Base-by-base conservation (phyloP, 1,139 yeast genomes). In the Arxiozyma bovina region DNA sequence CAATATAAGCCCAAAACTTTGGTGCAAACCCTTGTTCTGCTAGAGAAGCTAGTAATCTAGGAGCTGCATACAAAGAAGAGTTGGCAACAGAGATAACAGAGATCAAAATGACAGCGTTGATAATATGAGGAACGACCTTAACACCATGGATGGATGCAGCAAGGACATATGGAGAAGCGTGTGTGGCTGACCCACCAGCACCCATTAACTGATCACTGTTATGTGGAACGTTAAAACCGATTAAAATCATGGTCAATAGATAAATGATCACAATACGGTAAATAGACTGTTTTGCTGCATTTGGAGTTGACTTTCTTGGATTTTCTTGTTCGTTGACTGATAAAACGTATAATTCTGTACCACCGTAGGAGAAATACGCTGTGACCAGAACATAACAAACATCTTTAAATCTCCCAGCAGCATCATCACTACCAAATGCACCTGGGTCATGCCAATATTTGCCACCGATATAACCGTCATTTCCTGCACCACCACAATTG, bases 271-370 rank as follows among this genome's bases (percentile, higher is more conserved):
- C 67, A 61, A 85, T 81, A 73, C 90, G 79, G 83, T 86, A 83
- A 68, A 83, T 77, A 41, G 83, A 87, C 66, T 83, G 87, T 69
- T 83, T 83, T 55, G 83, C 79, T 42, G 90, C 90, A 56, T 76
- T 71, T 55, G 91, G 90, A 52, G 85, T 76, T n/a, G 86, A 72
- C 65, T 77, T 79, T 66, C 84, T 75, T 58, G 96, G 96, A 70
- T 87, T 85, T 52, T 75, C 75, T 50, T 93, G 83, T 71, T 90
- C 96, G 42, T 94, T 89, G 42, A 95, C 91, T 38, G 94, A 89
- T 61, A 90, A 76, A 54, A 93, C 95, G 56, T 85, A 82, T 63
- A 85, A 74, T 72, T 87, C 95, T 47, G 87, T 81, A 63, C 94
- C 94, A 51, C 89, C 88, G 63, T 86, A 85, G 3, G 96, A 81